Conservation (phyloP, 768 basidiomycete genomes). For the Cubamyces sp. region DNA sequence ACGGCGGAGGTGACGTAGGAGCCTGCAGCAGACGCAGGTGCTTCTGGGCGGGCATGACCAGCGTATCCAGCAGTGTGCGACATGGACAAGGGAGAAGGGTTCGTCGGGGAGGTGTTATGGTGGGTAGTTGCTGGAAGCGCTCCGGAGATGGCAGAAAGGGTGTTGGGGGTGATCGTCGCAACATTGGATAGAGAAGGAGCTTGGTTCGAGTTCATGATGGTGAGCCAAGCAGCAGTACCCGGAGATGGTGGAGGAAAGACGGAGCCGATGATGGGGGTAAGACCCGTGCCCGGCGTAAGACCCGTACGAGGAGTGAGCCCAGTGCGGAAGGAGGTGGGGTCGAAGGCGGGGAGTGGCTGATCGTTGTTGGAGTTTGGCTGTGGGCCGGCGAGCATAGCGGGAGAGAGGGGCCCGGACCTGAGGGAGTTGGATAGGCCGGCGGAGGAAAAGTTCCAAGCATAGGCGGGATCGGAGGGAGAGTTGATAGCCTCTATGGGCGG, state of each 20-base stretch:
- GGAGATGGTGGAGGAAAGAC: slow-evolving; percentile 86
- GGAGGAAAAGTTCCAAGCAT: slow-evolving; percentile 64
- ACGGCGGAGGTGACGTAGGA: slow-evolving; percentile 46
- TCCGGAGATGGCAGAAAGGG: slow-evolving; percentile 78
- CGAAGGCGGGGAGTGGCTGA: slow-evolving; percentile 54
- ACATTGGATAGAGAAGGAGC: slow-evolving; percentile 32
- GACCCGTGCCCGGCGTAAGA: slow-evolving; percentile 81
- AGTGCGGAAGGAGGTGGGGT: slow-evolving; percentile 75
- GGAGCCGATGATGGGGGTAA: slow-evolving; percentile 65
- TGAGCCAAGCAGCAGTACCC: slow-evolving; percentile 89
- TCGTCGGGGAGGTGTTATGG: slow-evolving; percentile 68
- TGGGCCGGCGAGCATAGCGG: slow-evolving; percentile 94
- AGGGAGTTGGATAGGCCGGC: slow-evolving; percentile 72
- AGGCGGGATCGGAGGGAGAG: slow-evolving; percentile 62
- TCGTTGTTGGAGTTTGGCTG: slow-evolving; percentile 48
- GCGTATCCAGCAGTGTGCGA: slow-evolving; percentile 32
- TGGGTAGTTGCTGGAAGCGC: slow-evolving; percentile 59
- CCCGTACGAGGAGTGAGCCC: slow-evolving; percentile 88
- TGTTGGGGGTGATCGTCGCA: slow-evolving; percentile 63
- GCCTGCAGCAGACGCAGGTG: slow-evolving; percentile 8
- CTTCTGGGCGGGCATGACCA: slow-evolving; percentile 20
- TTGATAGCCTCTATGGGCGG: slow-evolving; percentile 82
- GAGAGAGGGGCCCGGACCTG: slow-evolving; percentile 90
- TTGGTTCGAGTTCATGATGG: slow-evolving; percentile 76
- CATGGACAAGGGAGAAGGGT: slow-evolving; percentile 41